A percentile compares a stretch with the other conserved stretches of the same genome.
phyloP scores from a whole-genome alignment of 2,329 filamentous ascomycete genomes.

The Aotearoamyces nothofagi region DNA sequence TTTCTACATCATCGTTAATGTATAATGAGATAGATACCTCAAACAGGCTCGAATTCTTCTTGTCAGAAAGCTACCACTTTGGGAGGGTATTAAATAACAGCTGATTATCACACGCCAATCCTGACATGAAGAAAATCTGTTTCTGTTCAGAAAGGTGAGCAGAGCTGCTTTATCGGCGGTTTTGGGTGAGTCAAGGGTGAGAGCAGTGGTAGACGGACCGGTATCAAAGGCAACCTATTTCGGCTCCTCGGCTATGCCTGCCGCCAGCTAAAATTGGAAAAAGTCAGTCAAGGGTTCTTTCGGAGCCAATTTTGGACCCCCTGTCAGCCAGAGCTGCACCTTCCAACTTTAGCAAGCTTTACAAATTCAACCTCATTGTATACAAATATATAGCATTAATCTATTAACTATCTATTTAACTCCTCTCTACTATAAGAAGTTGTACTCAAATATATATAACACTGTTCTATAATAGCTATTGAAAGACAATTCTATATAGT shows the following conservation, averaged over 20 bases:
- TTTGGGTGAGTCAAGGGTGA: no score
- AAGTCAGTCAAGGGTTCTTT: conserved; percentile 5
- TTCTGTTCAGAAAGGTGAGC: no score
- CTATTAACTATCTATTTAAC: conserved; percentile 7
- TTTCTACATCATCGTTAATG: no score
- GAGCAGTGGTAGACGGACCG: no score
- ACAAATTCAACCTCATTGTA: conserved; percentile 6
- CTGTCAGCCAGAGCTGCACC: conserved; percentile 4
- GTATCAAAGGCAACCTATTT: conserved; percentile 4
- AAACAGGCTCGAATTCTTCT: no score
- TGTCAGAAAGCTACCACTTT: no score
- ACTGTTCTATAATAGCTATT: conserved; percentile 6
- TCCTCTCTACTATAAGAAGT: conserved; percentile 6
- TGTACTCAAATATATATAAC: conserved; percentile 6
- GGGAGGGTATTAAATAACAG: no score
- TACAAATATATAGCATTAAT: conserved; percentile 6
- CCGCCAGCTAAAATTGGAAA: conserved; percentile 6
- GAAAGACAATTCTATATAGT: conserved; percentile 5
- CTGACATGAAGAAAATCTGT: no score
- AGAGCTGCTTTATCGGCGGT: no score
- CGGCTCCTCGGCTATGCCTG: conserved; percentile 4
- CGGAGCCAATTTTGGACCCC: conserved; percentile 5
- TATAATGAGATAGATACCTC: no score
- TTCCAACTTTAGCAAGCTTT: conserved; percentile 4
- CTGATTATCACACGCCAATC: no score